Evolutionary conservation across 192 early-diverging fungal genomes (phyloP).

Genomic region (Spizellomyces punctatus): DNA sequence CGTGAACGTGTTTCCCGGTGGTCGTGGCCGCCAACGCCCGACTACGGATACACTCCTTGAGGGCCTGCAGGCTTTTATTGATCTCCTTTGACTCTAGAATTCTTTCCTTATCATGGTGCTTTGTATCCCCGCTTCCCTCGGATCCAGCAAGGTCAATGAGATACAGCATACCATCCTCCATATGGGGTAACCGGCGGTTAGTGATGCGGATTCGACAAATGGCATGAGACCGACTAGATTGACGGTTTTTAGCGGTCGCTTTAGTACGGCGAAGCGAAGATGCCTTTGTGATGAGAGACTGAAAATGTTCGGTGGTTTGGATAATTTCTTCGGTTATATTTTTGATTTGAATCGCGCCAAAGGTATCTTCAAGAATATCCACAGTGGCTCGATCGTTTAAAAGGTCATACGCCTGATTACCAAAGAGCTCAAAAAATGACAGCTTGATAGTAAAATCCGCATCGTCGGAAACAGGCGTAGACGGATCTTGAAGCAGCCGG

Average conservation of each 20-base stretch:
- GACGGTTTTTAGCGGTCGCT: conserved; percentile 42
- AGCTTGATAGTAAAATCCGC: conserved; percentile 40
- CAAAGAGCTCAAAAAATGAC: conserved; percentile 52
- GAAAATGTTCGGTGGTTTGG: conserved; percentile 18
- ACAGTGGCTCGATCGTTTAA: conserved; percentile 35
- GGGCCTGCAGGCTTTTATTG: conserved; percentile 50
- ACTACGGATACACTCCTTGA: conserved; percentile 59
- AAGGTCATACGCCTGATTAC: conserved; percentile 41
- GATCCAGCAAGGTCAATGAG: conserved; percentile 58
- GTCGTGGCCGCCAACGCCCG: conserved; percentile 33
- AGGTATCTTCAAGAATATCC: conserved; percentile 46
- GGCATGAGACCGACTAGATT: conserved; percentile 47
- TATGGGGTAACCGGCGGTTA: conserved; percentile 33
- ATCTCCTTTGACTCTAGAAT: conserved; percentile 51
- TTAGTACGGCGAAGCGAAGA: conserved; percentile 33
- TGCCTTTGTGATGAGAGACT: conserved; percentile 23
- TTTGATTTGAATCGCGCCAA: conserved; percentile 39
- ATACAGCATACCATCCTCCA: conserved; percentile 53
- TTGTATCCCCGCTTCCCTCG: conserved; percentile 41
- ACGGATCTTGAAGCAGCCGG: conserved; percentile 5
- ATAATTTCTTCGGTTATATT: conserved; percentile 25
- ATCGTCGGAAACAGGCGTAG: not conserved
- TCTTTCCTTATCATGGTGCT: conserved; percentile 49
- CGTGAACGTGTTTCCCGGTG: conserved; percentile 39
- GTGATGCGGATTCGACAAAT: conserved; percentile 41